Evolutionary conservation across 2,329 filamentous ascomycete genomes (phyloP), one percentile per base, ranked within the genome.

Genomic region (Diaporthe citri): DNA sequence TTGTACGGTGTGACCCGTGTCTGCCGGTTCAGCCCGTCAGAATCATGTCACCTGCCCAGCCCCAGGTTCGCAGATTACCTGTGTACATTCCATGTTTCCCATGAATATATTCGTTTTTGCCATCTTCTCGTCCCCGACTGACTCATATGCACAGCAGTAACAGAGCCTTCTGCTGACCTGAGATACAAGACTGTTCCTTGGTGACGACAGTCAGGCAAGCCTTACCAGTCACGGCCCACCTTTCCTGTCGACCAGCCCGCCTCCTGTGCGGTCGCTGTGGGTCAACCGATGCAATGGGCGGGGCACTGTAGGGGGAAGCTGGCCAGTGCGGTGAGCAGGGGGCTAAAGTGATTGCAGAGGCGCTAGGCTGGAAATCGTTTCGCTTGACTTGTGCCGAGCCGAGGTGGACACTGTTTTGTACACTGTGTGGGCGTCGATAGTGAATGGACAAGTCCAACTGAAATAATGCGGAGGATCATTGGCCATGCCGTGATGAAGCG

Each of bases 301-400:
- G 46, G 64, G 62, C 46, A 46, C 39, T 28, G 57, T 48, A 48
- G n/a, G 41, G 39, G 22, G 25, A 25, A 25, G 64, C 46, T 39
- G 64, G 46, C 46, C 64, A 28, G 64, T 69, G 52, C 28, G 20
- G 28, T 20, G 67, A 12, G 52, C 71, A 72, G 46, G 71, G 71
- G 71, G 28, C 12, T 72, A 59, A 64, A 72, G 71, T 72, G 71
- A 62, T 72, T 72, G 71, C 71, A 72, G 71, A 28, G 71, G 31
- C 57, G 57, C 71, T 72, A 72, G 43, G 60, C 57, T 43, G 31
- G 48, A 72, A 72, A 43, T 41, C 12, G 22, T 25, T 39, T 72
- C 15, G 64, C 48, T 69, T 25, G 34, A 22, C 34, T 39, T 52
- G 48, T 69, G 48, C 64, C 48, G 36, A 64, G 13, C 57, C 57